These are phyloP conservation scores for Suhomyces coccinellae DNA, from an alignment of 1,139 yeast genomes.

Conservation along the genomic window DNA sequence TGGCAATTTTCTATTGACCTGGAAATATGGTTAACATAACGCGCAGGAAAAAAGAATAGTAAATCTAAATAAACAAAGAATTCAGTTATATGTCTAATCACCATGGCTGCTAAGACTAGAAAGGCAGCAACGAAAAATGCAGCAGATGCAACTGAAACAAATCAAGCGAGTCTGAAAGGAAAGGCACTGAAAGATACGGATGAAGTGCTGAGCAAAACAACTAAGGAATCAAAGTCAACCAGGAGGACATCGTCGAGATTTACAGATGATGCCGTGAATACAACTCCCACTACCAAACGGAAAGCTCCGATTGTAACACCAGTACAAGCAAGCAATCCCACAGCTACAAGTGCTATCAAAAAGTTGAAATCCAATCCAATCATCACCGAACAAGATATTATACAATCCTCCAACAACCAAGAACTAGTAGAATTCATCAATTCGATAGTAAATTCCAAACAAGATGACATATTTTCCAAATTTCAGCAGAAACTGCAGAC, in stretches of 20 bases:
- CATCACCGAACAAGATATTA: conserved; percentile 37
- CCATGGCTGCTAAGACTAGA: neutral
- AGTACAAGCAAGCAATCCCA: neutral
- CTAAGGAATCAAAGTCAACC: conserved; percentile 4
- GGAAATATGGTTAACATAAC: neutral
- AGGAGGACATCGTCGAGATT: conserved; percentile 3
- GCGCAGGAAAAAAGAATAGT: neutral
- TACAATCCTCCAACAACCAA: conserved; percentile 27
- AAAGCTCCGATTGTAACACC: conserved; percentile 5
- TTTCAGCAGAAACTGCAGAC: conserved; percentile 30
- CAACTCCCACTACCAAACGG: conserved; percentile 9
- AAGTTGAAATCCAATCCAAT: conserved; percentile 12
- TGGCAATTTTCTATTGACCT: too few species aligned
- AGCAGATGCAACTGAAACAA: neutral
- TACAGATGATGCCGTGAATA: conserved; percentile 1
- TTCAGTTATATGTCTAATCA: too few species aligned
- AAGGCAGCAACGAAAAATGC: conserved; percentile 1
- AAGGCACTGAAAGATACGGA: neutral
- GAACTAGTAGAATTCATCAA: conserved; percentile 35
- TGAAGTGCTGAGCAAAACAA: neutral
- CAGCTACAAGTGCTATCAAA: neutral
- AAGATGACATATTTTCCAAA: conserved; percentile 34
- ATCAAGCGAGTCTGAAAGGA: neutral
- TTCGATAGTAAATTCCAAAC: conserved; percentile 34
- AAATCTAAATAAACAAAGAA: too few species aligned